Evolutionary conservation across 192 early-diverging fungal species (phyloP).

Genomic region (Entomortierella beljakovae): DNA sequence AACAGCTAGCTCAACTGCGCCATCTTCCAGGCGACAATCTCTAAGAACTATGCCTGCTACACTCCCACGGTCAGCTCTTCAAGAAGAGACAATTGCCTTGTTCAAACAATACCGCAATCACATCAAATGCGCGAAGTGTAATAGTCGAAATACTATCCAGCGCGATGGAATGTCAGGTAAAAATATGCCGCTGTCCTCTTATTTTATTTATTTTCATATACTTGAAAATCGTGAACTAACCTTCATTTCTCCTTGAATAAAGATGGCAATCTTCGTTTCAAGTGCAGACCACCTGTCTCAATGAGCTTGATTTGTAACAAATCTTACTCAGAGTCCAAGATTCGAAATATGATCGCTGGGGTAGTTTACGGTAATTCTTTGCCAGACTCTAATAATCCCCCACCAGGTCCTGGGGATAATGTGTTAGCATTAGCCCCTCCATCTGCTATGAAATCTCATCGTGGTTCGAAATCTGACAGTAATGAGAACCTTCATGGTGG

Average conservation of each 20-base stretch:
- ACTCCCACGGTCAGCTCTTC: slow-evolving; percentile 37
- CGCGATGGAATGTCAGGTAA: slow-evolving; percentile 57
- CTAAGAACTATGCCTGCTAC: slow-evolving; percentile 38
- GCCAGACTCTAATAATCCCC: slow-evolving; percentile 22
- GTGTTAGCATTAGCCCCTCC: slow-evolving; percentile 31
- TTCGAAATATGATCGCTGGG: slow-evolving; percentile 47
- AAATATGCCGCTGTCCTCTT: not conserved
- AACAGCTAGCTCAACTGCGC: slow-evolving; percentile 10
- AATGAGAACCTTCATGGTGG: not conserved
- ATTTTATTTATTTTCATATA: not conserved
- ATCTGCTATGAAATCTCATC: slow-evolving; percentile 10
- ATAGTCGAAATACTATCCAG: slow-evolving; percentile 48
- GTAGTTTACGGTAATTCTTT: slow-evolving; percentile 45
- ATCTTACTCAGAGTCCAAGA: slow-evolving; percentile 53
- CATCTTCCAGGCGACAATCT: slow-evolving; percentile 32
- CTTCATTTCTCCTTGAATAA: not conserved
- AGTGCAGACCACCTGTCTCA: slow-evolving; percentile 45
- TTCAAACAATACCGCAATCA: slow-evolving; percentile 46
- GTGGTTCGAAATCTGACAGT: slow-evolving; percentile 18
- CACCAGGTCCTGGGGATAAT: slow-evolving; percentile 18
- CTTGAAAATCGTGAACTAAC: not conserved
- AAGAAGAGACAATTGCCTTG: slow-evolving; percentile 46
- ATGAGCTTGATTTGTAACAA: slow-evolving; percentile 54
- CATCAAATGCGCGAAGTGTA: slow-evolving; percentile 50
- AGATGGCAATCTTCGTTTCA: slow-evolving; percentile 52